Conservation (phyloP, 345 rosid genomes). For the Aquilaria yunnanensis region DNA sequence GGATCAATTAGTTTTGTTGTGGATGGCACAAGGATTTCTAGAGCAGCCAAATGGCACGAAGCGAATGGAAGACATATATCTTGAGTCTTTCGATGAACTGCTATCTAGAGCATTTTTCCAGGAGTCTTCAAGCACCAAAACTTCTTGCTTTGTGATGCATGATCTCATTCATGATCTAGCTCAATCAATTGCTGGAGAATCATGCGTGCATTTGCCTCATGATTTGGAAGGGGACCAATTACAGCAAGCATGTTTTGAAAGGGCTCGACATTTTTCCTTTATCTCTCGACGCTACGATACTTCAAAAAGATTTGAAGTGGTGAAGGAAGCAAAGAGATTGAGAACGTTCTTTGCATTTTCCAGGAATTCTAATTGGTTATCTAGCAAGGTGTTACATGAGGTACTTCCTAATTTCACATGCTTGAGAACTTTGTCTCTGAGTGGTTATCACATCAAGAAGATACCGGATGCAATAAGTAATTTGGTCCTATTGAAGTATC, state of each 20-base stretch:
- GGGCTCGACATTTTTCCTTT: constrained; percentile 3
- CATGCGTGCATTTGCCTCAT: neutral
- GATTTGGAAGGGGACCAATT: neutral
- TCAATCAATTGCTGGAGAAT: constrained; percentile 12
- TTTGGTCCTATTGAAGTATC: too few relatives aligned
- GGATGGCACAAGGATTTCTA: constrained; percentile 15
- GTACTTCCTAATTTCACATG: neutral
- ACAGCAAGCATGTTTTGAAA: neutral
- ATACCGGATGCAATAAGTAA: too few relatives aligned
- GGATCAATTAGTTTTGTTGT: constrained; percentile 10
- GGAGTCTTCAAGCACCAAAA: too few relatives aligned
- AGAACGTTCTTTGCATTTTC: too few relatives aligned
- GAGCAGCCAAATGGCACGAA: constrained; percentile 5
- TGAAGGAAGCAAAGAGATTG: neutral
- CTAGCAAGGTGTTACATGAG: neutral
- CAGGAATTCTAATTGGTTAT: neutral
- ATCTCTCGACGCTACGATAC: neutral
- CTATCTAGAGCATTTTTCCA: too few relatives aligned
- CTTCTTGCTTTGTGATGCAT: neutral
- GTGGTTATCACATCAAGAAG: constrained; percentile 4
- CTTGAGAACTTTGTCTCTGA: constrained; percentile 8
- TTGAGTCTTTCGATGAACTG: constrained; percentile 4
- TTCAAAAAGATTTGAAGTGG: constrained; percentile 4
- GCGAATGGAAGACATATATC: constrained; percentile 4
- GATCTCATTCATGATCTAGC: constrained; percentile 21